Base-by-base conservation (phyloP, 805 yeast genomes). In the Kuraishia floccosa region DNA sequence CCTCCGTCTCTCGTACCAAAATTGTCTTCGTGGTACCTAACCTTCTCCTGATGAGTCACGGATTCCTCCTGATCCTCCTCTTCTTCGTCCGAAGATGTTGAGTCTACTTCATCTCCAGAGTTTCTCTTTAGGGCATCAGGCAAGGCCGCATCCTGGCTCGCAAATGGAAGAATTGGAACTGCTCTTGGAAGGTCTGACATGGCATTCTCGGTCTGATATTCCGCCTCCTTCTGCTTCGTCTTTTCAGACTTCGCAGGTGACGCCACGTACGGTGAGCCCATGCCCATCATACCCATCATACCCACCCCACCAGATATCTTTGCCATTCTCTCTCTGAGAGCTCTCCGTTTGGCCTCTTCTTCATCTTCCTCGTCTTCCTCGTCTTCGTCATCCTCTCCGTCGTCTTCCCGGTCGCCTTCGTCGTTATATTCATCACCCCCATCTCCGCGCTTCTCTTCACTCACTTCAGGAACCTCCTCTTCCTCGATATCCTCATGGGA, bases 301-400 rank as follows among this genome's bases (percentile, higher is more conserved):
- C 82, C 78, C 57, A 80, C 68, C 4, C 86, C 86, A 14, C 95
- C 94, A 1, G 96, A 81, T 13, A 89, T 68, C 44, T 78, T 83
- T n/a, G 98, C 97, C 96, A 89, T 89, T 37, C 96, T 71, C 39
- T 82, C 96, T 14, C 93, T 76, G 32, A 89, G 61, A 5, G 78
- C 83, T 29, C 78, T 68, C 43, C 91, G 70, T 34, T 79, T 71
- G 4, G 76, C 63, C 38, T 81, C 91, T 47, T 82, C 93, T 26
- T 73, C 81, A 31, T 81, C 89, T 32, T 74, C 79, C 1, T 71
- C 82, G 0, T 62, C 73, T 3, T 64, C 73, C 2, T 60, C 73
- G 0, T 60, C 73, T 0, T 61, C 75, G 0, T 57, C 72, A 0
- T 59, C 69, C 2, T 56, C 67, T 4, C 61, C 75, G 2, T 60